These are phyloP conservation scores for Pseudogymnoascus sp. DNA, from an alignment of 2,329 filamentous ascomycete species.

Conservation along the genomic window DNA sequence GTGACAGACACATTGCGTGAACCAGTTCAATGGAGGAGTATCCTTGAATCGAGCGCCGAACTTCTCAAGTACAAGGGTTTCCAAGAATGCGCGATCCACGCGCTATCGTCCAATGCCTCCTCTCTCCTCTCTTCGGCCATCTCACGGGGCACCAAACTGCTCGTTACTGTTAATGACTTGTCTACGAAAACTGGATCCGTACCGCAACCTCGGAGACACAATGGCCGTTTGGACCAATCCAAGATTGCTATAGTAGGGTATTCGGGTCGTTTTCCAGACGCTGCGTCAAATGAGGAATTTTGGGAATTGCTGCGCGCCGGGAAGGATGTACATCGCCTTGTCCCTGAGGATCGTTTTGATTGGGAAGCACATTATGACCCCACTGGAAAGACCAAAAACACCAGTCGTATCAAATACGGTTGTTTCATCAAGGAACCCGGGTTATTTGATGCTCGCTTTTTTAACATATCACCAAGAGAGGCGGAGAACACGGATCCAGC, in stretches of 20 bases:
- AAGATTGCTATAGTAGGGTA: conserved; percentile 81
- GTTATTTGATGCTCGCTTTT: conserved; percentile 68
- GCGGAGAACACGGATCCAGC: conserved; percentile 71
- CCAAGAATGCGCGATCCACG: neutral
- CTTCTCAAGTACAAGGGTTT: neutral
- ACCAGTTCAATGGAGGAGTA: conserved; percentile 13
- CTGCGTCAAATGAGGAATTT: conserved; percentile 57
- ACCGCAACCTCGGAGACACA: neutral
- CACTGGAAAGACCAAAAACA: conserved; percentile 64
- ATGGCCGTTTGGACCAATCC: conserved; percentile 33
- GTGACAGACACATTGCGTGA: conserved; percentile 18
- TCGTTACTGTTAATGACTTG: neutral
- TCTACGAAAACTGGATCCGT: neutral
- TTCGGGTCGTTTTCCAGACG: conserved; percentile 66
- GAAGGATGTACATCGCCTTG: conserved; percentile 55
- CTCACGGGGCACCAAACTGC: neutral
- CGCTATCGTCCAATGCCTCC: neutral
- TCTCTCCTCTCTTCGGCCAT: neutral
- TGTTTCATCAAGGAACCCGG: conserved; percentile 63
- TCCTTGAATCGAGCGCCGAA: neutral
- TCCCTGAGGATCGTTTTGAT: conserved; percentile 60
- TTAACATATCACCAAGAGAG: conserved; percentile 75
- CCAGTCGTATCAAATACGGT: conserved; percentile 63
- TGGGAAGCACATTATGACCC: conserved; percentile 61
- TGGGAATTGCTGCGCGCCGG: conserved; percentile 70